Evolutionary conservation across 192 early-diverging fungal species (phyloP).

Genomic region (Rhizoclosmatium globosum): DNA sequence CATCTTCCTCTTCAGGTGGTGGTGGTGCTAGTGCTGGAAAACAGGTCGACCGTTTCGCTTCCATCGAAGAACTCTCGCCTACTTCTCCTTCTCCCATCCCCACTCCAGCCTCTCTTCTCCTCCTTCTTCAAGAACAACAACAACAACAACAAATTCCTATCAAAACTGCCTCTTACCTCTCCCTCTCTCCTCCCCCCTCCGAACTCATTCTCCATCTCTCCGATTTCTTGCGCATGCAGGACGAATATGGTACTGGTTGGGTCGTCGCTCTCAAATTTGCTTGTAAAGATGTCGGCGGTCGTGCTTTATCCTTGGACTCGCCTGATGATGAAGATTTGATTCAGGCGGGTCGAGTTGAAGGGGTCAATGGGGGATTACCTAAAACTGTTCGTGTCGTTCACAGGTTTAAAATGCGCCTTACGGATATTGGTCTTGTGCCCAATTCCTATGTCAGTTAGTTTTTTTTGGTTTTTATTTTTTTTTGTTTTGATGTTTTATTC

Average conservation of each 20-base stretch:
- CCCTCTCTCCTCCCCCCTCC: not conserved
- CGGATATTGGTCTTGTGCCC: constrained; percentile 20
- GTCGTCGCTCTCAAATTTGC: constrained; percentile 16
- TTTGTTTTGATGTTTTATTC: too few species aligned
- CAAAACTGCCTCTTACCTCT: constrained; percentile 3
- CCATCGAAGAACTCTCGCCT: constrained; percentile 9
- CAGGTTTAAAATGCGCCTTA: constrained; percentile 1
- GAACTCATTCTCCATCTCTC: constrained; percentile 10
- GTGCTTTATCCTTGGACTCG: not conserved
- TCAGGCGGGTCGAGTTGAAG: too few species aligned
- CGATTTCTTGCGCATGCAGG: constrained; percentile 17
- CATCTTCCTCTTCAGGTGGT: too few species aligned
- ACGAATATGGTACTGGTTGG: constrained; percentile 19
- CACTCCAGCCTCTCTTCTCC: not conserved
- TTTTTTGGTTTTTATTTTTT: too few species aligned
- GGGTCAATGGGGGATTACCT: too few species aligned
- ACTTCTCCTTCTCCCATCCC: not conserved
- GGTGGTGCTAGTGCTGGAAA: not conserved
- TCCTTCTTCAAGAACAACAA: too few species aligned
- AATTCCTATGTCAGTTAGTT: constrained; percentile 1
- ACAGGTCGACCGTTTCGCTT: constrained; percentile 16
- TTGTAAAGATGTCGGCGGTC: constrained; percentile 13
- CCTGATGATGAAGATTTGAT: too few species aligned
- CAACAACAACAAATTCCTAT: not conserved
- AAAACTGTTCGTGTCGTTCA: not conserved